Conservation (phyloP, 1,284 basidiomycete genomes). For the Pyrrhoderma lamaoense region DNA sequence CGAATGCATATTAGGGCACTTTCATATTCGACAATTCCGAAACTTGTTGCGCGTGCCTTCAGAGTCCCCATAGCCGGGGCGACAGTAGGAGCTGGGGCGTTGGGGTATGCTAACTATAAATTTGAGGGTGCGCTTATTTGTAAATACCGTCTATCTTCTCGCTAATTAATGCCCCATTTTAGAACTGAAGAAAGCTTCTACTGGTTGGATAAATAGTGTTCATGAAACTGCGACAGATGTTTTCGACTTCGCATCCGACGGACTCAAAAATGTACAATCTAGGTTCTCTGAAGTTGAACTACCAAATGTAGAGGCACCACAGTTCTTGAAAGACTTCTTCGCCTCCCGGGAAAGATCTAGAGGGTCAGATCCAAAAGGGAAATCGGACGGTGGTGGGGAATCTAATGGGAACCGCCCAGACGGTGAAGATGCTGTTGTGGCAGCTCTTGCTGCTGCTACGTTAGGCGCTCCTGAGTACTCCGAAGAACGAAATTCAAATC, state of each 20-base stretch:
- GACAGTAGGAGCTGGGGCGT: slow-evolving; percentile 81
- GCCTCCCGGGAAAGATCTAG: slow-evolving; percentile 30
- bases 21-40: slow-evolving; percentile 78
- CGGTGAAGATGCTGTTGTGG: slow-evolving; percentile 56
- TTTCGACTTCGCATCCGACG: slow-evolving; percentile 59
- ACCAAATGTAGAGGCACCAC: slow-evolving; percentile 62
- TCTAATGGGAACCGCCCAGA: slow-evolving; percentile 32
- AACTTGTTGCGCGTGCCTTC: slow-evolving; percentile 78
- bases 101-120: slow-evolving; percentile 91
- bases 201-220: slow-evolving; percentile 55
- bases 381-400: slow-evolving; percentile 21
- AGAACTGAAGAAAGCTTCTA: slow-evolving; percentile 67
- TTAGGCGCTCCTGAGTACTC: slow-evolving; percentile 66
- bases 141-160: slow-evolving; percentile 1
- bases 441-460: slow-evolving; percentile 65
- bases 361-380: background rate
- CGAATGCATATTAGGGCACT: slow-evolving; percentile 68
- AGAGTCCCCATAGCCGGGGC: slow-evolving; percentile 79
- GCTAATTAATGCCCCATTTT: slow-evolving; percentile 5
- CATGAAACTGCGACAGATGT: slow-evolving; percentile 64
- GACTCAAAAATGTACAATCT: slow-evolving; percentile 50
- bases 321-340: slow-evolving; percentile 68
- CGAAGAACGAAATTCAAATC: slow-evolving; percentile 29
- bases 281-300: slow-evolving; percentile 55
- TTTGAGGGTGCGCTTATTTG: slow-evolving; percentile 65